Conservation (phyloP, 148 eudicot genomes). For the Rhododendron ovatum region DNA sequence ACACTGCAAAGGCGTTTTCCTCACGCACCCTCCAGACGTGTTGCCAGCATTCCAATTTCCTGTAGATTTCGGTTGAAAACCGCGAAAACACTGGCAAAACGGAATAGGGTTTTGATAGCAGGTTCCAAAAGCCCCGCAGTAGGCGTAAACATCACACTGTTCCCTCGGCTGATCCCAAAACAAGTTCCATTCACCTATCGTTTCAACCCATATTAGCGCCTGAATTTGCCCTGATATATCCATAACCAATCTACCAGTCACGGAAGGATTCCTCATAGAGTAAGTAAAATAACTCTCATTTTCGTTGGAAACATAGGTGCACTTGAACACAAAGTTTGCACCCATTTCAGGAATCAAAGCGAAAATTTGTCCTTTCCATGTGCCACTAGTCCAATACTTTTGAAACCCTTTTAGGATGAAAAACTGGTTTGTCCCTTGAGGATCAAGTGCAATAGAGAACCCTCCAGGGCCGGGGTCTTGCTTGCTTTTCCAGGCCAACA, state of each 20-base stretch:
- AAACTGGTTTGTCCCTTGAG: background rate
- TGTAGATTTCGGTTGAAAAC: slow-evolving; percentile 9
- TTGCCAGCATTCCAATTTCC: slow-evolving; percentile 18
- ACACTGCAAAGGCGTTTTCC: slow-evolving; percentile 17
- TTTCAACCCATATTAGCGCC: background rate
- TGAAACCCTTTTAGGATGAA: background rate
- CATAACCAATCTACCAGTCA: slow-evolving; percentile 21
- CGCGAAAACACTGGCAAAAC: slow-evolving; percentile 16
- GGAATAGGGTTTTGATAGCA: slow-evolving; percentile 17
- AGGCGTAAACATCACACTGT: slow-evolving; percentile 29
- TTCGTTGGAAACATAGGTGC: slow-evolving; percentile 16
- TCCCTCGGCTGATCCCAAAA: slow-evolving; percentile 27
- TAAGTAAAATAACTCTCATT: slow-evolving; percentile 32
- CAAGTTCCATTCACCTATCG: slow-evolving; percentile 19
- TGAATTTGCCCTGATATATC: slow-evolving; percentile 23
- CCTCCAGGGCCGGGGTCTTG: slow-evolving; percentile 22
- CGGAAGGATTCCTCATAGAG: background rate
- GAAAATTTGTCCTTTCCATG: slow-evolving; percentile 14
- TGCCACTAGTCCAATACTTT: background rate
- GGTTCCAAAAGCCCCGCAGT: slow-evolving; percentile 22
- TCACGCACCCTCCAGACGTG: slow-evolving; percentile 22
- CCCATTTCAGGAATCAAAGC: slow-evolving; percentile 26
- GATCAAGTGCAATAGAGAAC: slow-evolving; percentile 3
- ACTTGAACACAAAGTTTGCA: slow-evolving; percentile 6
- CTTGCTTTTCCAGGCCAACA: background rate